These are phyloP conservation scores for Elongisporangium anandrum DNA, from an alignment of 352 stramenopile genomes.

Conservation along the genomic window DNA sequence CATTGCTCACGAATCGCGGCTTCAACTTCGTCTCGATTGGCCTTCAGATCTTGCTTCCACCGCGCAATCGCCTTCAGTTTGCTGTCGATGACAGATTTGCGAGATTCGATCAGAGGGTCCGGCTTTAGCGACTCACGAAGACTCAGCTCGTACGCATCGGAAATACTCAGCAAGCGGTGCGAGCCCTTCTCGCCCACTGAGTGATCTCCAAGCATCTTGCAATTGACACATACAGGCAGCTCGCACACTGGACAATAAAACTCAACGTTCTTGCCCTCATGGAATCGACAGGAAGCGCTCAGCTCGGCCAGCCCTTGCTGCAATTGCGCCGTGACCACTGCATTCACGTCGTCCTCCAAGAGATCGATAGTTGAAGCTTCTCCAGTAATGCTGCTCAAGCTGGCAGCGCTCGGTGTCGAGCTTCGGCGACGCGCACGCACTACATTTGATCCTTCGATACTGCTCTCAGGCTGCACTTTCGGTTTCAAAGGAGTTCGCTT, in stretches of 20 bases:
- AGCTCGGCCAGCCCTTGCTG: slow-evolving; percentile 30
- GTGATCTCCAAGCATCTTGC: slow-evolving; percentile 82
- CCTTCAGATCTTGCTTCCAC: slow-evolving; percentile 22
- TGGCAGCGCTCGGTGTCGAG: slow-evolving; percentile 19
- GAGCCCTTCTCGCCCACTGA: slow-evolving; percentile 72
- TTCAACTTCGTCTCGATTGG: slow-evolving; percentile 47
- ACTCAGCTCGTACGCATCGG: slow-evolving; percentile 61
- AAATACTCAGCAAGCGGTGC: slow-evolving; percentile 57
- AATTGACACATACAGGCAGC: slow-evolving; percentile 64
- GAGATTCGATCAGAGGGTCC: slow-evolving; percentile 64
- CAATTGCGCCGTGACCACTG: slow-evolving; percentile 40
- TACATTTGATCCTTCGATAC: slow-evolving; percentile 10
- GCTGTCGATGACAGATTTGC: slow-evolving; percentile 54
- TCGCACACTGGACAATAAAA: slow-evolving; percentile 72
- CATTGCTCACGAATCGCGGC: slow-evolving; percentile 47
- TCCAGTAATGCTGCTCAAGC: slow-evolving; percentile 3
- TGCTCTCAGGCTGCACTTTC: slow-evolving; percentile 6
- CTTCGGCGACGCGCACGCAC: slow-evolving; percentile 29
- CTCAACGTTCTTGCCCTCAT: slow-evolving; percentile 59
- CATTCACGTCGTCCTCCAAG: slow-evolving; percentile 22
- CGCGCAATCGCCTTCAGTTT: slow-evolving; percentile 39
- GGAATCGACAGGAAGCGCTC: slow-evolving; percentile 28
- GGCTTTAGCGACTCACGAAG: slow-evolving; percentile 56
- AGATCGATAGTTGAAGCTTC: slow-evolving; percentile 6
- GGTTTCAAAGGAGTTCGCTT: slow-evolving; percentile 32